phyloP scores from a whole-genome alignment of 2,329 filamentous ascomycete genomes.

The Alternaria sp. region DNA sequence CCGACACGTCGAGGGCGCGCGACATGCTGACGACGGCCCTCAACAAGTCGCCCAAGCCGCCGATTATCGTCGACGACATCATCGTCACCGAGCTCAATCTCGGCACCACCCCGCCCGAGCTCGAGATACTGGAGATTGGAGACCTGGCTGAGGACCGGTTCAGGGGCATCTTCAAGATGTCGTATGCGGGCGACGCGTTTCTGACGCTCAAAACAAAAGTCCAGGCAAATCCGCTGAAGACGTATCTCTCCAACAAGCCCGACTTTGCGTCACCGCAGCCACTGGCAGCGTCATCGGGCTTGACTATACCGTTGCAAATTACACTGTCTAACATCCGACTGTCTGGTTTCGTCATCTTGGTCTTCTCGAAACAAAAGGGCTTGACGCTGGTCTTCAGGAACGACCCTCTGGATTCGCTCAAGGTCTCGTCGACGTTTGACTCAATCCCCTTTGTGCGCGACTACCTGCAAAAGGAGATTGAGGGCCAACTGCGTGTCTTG shows the following conservation, averaged over 20 bases:
- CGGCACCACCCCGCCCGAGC: slow-evolving; percentile 88
- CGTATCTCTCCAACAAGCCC: slow-evolving; percentile 89
- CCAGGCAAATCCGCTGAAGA: slow-evolving; percentile 97
- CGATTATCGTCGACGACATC: slow-evolving; percentile 99
- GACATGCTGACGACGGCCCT: slow-evolving; percentile 93
- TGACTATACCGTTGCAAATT: slow-evolving; percentile 97
- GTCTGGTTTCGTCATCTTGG: slow-evolving; percentile 95
- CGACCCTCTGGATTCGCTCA: slow-evolving; percentile 95
- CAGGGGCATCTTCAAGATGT: slow-evolving; percentile 99
- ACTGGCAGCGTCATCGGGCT: slow-evolving; percentile 84
- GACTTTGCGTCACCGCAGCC: slow-evolving; percentile 92
- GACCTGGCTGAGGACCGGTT: slow-evolving; percentile 97
- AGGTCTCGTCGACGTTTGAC: slow-evolving; percentile 98
- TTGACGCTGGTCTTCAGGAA: slow-evolving; percentile 97
- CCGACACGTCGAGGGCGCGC: slow-evolving; percentile 88
- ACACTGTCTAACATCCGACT: slow-evolving; percentile 94
- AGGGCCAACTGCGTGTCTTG: slow-evolving; percentile 86
- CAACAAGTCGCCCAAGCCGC: slow-evolving; percentile 97
- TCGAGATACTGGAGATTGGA: slow-evolving; percentile 97
- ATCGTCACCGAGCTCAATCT: slow-evolving; percentile 97
- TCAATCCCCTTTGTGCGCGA: slow-evolving; percentile 98
- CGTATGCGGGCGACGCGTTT: slow-evolving; percentile 93
- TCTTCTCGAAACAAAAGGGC: slow-evolving; percentile 97
- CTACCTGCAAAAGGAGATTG: slow-evolving; percentile 94
- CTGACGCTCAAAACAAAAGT: slow-evolving; percentile 94